These are phyloP conservation scores for Solioccasus polychromus DNA, from an alignment of 768 basidiomycete species.

Conservation along the genomic window DNA sequence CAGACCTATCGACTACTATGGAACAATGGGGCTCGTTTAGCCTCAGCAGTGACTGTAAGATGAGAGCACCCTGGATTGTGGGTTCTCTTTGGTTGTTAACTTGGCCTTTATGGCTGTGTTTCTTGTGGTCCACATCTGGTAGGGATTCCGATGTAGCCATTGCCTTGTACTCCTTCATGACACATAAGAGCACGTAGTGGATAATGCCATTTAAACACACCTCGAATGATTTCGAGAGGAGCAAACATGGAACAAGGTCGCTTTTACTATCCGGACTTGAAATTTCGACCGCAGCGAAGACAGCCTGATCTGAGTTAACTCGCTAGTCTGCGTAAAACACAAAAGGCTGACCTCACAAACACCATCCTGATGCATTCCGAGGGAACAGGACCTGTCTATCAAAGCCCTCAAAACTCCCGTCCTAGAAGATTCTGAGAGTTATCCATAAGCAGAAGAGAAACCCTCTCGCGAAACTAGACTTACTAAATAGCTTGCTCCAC, in stretches of 20 bases:
- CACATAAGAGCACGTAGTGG: conserved; percentile 1
- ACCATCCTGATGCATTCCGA: conserved; percentile 46
- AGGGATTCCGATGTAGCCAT: conserved; percentile 8
- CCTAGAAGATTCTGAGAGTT: conserved; percentile 54
- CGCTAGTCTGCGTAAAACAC: not conserved
- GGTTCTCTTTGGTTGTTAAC: conserved; percentile 49
- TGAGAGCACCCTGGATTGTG: conserved; percentile 78
- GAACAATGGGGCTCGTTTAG: conserved; percentile 66
- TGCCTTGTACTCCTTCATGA: conserved; percentile 22
- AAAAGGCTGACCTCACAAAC: conserved; percentile 54
- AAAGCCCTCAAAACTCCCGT: conserved; percentile 77
- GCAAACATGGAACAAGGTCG: conserved; percentile 63
- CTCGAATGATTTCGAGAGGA: conserved; percentile 50
- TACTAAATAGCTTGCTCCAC: conserved; percentile 68
- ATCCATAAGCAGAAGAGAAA: conserved; percentile 2
- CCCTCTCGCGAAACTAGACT: conserved; percentile 29
- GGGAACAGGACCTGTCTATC: conserved; percentile 59
- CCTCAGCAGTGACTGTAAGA: conserved; percentile 79
- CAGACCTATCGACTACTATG: conserved; percentile 68
- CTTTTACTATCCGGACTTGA: conserved; percentile 44
- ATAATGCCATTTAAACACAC: conserved; percentile 33
- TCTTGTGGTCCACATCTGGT: conserved; percentile 11
- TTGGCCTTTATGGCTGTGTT: conserved; percentile 14
- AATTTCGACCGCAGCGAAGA: conserved; percentile 59
- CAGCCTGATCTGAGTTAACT: conserved; percentile 43